Evolutionary conservation across 1,284 basidiomycete species (phyloP), one percentile per base, ranked within the genome.

Genomic region (Termitomyces sp.): DNA sequence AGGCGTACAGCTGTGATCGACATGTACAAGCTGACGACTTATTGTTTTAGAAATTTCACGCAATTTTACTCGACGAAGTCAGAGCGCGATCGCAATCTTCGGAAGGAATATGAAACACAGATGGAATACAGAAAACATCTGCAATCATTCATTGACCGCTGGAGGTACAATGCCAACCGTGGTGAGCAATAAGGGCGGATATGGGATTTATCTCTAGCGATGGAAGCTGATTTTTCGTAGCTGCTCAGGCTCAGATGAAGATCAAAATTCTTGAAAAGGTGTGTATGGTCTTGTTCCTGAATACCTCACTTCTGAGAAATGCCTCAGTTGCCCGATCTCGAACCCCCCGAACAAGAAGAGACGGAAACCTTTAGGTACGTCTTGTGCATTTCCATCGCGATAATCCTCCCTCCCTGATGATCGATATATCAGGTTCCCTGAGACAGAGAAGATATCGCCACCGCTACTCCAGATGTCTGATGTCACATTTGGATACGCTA

Each of bases 1-100:
- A 63, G 45, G 68, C 56, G 3, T 16, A 38, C 31, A 6, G 46
- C 9, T 1, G 38, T 18, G 18, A 34, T n/a, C 14, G 16, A 5
- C 5, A 37, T 30, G 7, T 46, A 41, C 19, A 34, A 21, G 41
- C 5, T 47, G 9, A 50, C 6, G 39, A 10, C 52, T 6, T 8
- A 13, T 11, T 21, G 14, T 26, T 34, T 50, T 71, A 96, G 95
- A 61, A 98, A 99, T 75, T 99, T 99, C 71, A 87, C 91, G 1
- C 93, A 98, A 66, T 99, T 99, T 80, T 98, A 99, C 69, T 95
- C 96, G 3, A 99, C 97, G 21, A 96, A 97, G 70, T 91, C 89
- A 9, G 97, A 99, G 67, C 87, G 97, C 28, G 88, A 93, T 57
- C 85, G 86, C 57, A 95, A 96, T 65, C 77, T 97, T 68, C 84